Evolutionary conservation across 306 rosid genomes (phyloP).

Genomic region (Sechiopsis laciniata): DNA sequence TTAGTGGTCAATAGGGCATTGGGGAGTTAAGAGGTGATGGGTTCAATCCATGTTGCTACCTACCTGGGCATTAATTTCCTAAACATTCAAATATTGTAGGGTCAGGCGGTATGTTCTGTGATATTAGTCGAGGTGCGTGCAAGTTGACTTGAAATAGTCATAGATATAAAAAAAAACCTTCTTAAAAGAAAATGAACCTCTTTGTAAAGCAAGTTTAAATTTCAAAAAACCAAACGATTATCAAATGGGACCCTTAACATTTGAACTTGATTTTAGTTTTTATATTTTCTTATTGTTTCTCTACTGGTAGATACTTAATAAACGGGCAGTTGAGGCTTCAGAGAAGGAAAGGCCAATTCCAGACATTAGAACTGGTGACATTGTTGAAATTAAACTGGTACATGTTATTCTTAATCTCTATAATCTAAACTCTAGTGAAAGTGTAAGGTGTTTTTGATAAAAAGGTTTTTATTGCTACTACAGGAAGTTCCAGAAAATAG

Average conservation of each 20-base stretch:
- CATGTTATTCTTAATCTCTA: not conserved
- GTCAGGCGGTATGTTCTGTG: too few relatives aligned
- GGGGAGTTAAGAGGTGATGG: too few relatives aligned
- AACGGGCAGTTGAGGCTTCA: slow-evolving; percentile 75
- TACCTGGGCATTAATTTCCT: too few relatives aligned
- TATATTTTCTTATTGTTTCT: not conserved
- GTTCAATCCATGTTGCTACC: too few relatives aligned
- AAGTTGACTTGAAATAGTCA: too few relatives aligned
- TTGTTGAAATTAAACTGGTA: slow-evolving; percentile 90
- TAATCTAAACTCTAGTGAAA: not conserved
- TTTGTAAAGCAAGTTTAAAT: too few relatives aligned
- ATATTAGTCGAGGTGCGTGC: too few relatives aligned
- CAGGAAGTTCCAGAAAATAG: slow-evolving; percentile 96
- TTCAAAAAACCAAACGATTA: too few relatives aligned
- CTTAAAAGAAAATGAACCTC: too few relatives aligned
- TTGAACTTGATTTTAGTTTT: not conserved
- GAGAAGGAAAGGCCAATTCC: slow-evolving; percentile 69
- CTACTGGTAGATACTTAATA: slow-evolving; percentile 60
- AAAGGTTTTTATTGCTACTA: not conserved
- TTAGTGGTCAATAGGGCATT: too few relatives aligned
- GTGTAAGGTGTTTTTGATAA: not conserved
- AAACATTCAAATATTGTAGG: too few relatives aligned
- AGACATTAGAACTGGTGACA: slow-evolving; percentile 75
- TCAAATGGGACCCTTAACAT: not conserved
- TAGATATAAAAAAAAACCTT: too few relatives aligned